A percentile compares a stretch with the other conserved stretches of the same genome.
Conservation (phyloP, 1,284 basidiomycete genomes). For the Lentinus polychrous region DNA sequence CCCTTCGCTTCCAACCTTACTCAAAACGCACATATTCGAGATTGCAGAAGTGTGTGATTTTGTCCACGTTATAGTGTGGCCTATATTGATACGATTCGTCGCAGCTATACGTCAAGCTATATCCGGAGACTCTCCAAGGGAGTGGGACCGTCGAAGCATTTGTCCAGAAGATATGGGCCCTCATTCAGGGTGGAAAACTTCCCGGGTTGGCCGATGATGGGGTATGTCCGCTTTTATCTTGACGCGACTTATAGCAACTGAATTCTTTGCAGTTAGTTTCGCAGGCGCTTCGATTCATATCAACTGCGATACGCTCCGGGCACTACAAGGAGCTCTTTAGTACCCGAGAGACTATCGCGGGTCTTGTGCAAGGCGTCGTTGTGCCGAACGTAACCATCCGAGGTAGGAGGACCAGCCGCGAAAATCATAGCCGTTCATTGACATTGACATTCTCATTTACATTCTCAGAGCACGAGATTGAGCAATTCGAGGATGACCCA, state of each 20-base stretch:
- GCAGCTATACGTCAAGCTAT: conserved; percentile 86
- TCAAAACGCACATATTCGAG: conserved; percentile 89
- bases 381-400: conserved; percentile 88
- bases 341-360: conserved; percentile 74
- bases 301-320: conserved; percentile 85
- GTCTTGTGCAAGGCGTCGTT: conserved; percentile 86
- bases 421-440: not conserved
- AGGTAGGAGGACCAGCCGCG: conserved; percentile 29
- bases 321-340: conserved; percentile 67
- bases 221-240: conserved; percentile 34
- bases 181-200: conserved; percentile 72
- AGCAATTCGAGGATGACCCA: conserved; percentile 97
- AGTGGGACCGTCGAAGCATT: conserved; percentile 72
- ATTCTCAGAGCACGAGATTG: conserved; percentile 72
- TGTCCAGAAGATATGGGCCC: conserved; percentile 88
- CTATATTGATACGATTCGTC: not conserved
- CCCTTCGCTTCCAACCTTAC: conserved; percentile 78
- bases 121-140: conserved; percentile 78
- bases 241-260: conserved; percentile 7
- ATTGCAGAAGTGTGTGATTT: conserved; percentile 53
- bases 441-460: not conserved
- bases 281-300: conserved; percentile 90
- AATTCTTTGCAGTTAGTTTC: conserved; percentile 65
- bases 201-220: conserved; percentile 74
- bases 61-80: conserved; percentile 1